Conservation (phyloP, 495 filamentous ascomycete species). For the Cercophora sp. region DNA sequence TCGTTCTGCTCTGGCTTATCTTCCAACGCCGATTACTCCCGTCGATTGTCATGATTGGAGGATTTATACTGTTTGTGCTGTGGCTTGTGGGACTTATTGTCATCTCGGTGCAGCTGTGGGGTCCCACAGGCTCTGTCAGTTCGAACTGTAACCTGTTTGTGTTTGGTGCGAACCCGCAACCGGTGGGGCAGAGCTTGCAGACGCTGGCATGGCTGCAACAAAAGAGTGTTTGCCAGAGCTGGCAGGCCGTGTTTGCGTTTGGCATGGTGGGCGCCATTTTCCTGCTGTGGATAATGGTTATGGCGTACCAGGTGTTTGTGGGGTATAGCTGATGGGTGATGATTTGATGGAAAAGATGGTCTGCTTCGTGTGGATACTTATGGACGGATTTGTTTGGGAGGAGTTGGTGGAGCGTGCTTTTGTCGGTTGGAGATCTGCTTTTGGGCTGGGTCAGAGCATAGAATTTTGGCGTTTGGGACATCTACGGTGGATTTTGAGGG, state of each 20-base stretch:
- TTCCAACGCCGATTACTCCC: conserved; percentile 77
- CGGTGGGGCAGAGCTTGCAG: conserved; percentile 58
- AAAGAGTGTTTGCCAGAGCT: conserved; percentile 74
- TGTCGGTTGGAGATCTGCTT: too few relatives aligned
- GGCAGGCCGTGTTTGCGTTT: conserved; percentile 62
- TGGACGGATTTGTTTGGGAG: too few relatives aligned
- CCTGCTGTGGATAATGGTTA: conserved; percentile 90
- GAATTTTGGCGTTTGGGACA: too few relatives aligned
- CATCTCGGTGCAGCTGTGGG: conserved; percentile 84
- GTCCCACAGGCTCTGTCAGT: conserved; percentile 67
- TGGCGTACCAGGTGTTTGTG: conserved; percentile 82
- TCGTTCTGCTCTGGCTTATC: conserved; percentile 67
- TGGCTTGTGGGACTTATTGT: conserved; percentile 93
- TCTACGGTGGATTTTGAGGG: too few relatives aligned
- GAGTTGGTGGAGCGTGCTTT: too few relatives aligned
- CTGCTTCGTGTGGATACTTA: too few relatives aligned
- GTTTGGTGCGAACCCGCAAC: conserved; percentile 41
- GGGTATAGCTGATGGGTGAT: conserved; percentile 25
- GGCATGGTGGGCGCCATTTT: conserved; percentile 78
- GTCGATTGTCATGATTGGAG: conserved; percentile 80
- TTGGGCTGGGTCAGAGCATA: too few relatives aligned
- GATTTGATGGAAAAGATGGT: too few relatives aligned
- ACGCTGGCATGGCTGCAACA: conserved; percentile 88
- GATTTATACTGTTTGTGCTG: conserved; percentile 91
- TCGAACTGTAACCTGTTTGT: conserved; percentile 76